Evolutionary conservation across 805 yeast genomes (phyloP), one percentile per base, ranked within the genome.

Genomic region (Teunomyces funiuensis): DNA sequence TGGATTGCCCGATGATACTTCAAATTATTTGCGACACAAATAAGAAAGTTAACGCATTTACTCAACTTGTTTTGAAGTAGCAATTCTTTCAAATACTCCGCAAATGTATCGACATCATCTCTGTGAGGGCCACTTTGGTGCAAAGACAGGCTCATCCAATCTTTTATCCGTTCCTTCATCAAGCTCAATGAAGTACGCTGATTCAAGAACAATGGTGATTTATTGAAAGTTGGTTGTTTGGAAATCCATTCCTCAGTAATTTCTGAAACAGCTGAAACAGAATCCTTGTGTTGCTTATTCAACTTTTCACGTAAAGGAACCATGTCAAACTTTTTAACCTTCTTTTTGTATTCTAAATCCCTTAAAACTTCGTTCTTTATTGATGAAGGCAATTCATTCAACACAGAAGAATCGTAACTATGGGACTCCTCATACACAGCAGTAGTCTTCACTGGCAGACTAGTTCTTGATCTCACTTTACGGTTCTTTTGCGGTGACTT

Each of bases 311-410:
- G 52, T 43, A 65, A 46, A 1, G 67, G 52, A 6, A 51, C 55
- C 16, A 59, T 43, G 26, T 55, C 58, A 27, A 58, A 46, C 20
- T 50, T 47, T 40, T 58, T 60, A n/a, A 55, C 43, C 39, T 57
- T 55, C 18, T 54, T 55, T 31, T 53, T 60, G 42, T 60, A 54
- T 29, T 62, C 66, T 26, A 64, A 42, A 27, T 69, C 73, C 37
- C 61, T 60, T 36, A 64, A 39, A 5, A 69, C 68, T 39, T 69
- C 72, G 6, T 61, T 45, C 38, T 63, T 55, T 9, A 71, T 50
- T 5, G 63, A 60, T 0, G 73, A 60, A 0, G 76, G 75, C 5
- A 71, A 50, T 42, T 65, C 74, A 18, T 64, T 53, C 19, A 71
- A 43, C 6, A 70, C 59, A 0, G 65, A 57, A 6, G 61, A 57